phyloP scores from a whole-genome alignment of 129 eudicot species.

The Lonicera japonica region DNA sequence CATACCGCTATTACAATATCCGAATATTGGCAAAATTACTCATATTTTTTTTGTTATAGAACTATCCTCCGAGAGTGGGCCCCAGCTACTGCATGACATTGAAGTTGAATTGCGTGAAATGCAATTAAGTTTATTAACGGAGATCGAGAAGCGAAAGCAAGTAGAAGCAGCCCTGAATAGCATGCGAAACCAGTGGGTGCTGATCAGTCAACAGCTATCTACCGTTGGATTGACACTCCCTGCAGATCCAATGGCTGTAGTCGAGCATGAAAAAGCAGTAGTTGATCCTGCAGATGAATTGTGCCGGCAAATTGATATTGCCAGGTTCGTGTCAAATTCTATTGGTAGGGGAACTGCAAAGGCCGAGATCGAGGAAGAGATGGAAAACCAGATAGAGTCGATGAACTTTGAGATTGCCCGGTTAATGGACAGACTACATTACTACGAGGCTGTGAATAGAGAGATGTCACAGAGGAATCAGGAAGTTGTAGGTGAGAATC shows the following conservation, averaged over 20 bases:
- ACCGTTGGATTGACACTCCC: constrained; percentile 67
- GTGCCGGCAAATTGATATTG: constrained; percentile 57
- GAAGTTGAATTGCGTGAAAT: constrained; percentile 72
- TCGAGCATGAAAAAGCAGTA: constrained; percentile 39
- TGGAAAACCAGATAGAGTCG: constrained; percentile 67
- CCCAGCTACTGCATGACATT: constrained; percentile 36
- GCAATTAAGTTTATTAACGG: constrained; percentile 48
- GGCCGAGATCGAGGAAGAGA: constrained; percentile 78
- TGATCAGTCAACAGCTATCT: constrained; percentile 52
- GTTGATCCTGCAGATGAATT: constrained; percentile 62
- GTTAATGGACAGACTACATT: constrained; percentile 68
- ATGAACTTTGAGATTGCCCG: constrained; percentile 92
- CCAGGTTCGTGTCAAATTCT: constrained; percentile 69
- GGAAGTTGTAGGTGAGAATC: constrained; percentile 74
- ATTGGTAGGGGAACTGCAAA: constrained; percentile 73
- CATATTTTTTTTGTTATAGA: constrained; percentile 37
- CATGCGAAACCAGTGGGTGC: constrained; percentile 64
- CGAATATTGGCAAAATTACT: background rate
- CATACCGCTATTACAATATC: constrained; percentile 5
- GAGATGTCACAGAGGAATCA: constrained; percentile 99
- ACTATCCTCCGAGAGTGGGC: constrained; percentile 60
- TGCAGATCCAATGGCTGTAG: constrained; percentile 35
- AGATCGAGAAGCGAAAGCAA: constrained; percentile 83
- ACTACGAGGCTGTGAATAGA: constrained; percentile 85
- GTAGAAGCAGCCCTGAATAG: constrained; percentile 55